Evolutionary conservation across 495 filamentous ascomycete genomes (phyloP), one percentile per base, ranked within the genome.

Genomic region (Lindgomyces ingoldianus): DNA sequence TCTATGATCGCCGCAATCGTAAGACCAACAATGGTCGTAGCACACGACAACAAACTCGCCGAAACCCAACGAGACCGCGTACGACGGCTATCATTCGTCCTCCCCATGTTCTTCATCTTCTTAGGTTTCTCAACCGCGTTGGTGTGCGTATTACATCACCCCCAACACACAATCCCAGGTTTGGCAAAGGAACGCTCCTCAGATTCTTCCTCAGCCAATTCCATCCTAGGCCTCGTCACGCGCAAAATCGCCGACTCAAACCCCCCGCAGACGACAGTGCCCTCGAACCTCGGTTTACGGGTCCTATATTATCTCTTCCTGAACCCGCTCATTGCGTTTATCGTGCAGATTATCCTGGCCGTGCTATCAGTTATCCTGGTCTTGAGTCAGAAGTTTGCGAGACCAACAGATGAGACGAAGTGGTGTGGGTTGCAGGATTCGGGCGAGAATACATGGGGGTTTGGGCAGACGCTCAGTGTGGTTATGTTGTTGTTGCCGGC

Each of bases 31-130:
- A 14, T n/a, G 24, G 24, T 41, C 45, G 29, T 42, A 29, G 24
- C 18, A 14, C 4, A 50, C 24, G 12, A 24, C 4, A 16, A 30
- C 6, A 29, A 25, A 10, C 14, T 33, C 22, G 33, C 33, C 22
- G 51, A 57, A n/a, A 36, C 9, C 8, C 50, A 33, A 18, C 27
- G 50, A 2, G 57, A 11, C 14, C 41, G 54, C 4, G 33, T 22
- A 24, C 51, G 50, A 41, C 45, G 46, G 19, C 52, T 65, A 14
- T 16, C 22, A 4, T 58, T 65, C 45, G 3, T 65, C 8, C 22
- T 65, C 16, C 62, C 54, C 4, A 65, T 65, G 62, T 57, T 58
- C 45, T 58, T 65, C 46, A 65, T 58, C 12, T 3, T 65, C n/a
- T 25, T 65, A 24, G 62, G 62, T 4, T 59, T 65, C 54, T 65